phyloP scores from a whole-genome alignment of 2,329 filamentous ascomycete genomes.

The Grosmannia serpens region DNA sequence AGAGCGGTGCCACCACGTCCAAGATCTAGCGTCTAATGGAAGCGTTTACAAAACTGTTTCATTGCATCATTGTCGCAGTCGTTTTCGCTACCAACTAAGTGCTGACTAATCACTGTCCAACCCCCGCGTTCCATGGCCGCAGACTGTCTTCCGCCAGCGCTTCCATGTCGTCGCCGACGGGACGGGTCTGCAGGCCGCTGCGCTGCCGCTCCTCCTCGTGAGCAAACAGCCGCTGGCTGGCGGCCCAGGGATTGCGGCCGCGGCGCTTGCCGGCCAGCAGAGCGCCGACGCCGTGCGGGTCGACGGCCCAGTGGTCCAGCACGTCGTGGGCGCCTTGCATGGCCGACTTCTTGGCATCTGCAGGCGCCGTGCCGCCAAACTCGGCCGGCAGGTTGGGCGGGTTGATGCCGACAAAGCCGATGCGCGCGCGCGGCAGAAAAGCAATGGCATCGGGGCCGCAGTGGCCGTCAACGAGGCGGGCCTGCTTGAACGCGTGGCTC shows the following conservation, averaged over 20 bases:
- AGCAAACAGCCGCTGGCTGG: slow-evolving; percentile 32
- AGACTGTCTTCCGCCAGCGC: slow-evolving; percentile 25
- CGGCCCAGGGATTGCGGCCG: slow-evolving; percentile 36
- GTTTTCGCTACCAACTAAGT: too few species aligned
- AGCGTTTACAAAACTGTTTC: too few species aligned
- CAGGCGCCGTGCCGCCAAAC: slow-evolving; percentile 17
- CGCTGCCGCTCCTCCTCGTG: slow-evolving; percentile 19
- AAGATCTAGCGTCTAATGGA: neutral
- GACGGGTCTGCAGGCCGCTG: slow-evolving; percentile 19
- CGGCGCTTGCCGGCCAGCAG: slow-evolving; percentile 35
- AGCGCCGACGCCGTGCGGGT: slow-evolving; percentile 38
- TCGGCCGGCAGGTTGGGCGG: slow-evolving; percentile 32
- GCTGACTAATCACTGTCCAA: too few species aligned
- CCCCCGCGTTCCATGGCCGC: slow-evolving; percentile 27
- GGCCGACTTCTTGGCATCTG: slow-evolving; percentile 23
- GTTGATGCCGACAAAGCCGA: slow-evolving; percentile 51
- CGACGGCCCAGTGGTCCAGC: slow-evolving; percentile 35
- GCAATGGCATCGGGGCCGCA: slow-evolving; percentile 42
- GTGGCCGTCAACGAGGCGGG: slow-evolving; percentile 52
- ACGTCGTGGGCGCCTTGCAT: slow-evolving; percentile 31
- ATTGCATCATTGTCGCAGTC: too few species aligned
- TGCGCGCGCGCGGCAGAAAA: slow-evolving; percentile 28
- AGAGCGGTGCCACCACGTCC: neutral
- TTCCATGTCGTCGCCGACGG: slow-evolving; percentile 19
- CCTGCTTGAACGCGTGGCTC: slow-evolving; percentile 58